A percentile compares a stretch with the other conserved stretches of the same genome.
Evolutionary conservation across 2,329 filamentous ascomycete genomes (phyloP).

Genomic region (Trichoderma cornu-damae): DNA sequence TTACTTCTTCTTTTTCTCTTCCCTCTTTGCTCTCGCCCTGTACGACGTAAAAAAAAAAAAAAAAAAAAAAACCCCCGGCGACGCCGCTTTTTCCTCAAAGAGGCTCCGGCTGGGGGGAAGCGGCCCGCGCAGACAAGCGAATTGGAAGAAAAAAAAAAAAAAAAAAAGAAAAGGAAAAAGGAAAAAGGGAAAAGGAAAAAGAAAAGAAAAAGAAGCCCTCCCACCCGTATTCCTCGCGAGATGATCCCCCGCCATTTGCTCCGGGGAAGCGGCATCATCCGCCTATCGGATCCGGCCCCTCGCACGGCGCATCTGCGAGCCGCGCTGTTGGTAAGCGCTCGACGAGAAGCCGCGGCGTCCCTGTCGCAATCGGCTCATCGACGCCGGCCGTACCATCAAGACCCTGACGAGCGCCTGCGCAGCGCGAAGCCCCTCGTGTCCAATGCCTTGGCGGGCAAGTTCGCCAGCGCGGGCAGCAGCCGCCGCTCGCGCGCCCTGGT

Average conservation of each 20-base stretch:
- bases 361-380: slow-evolving; percentile 23
- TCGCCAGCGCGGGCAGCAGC: slow-evolving; percentile 27
- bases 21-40: neutral
- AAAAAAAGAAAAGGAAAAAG: no score
- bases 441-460: slow-evolving; percentile 24
- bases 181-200: no score
- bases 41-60: no score
- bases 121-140: neutral
- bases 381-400: slow-evolving; percentile 19
- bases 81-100: slow-evolving; percentile 9
- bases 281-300: neutral
- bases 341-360: slow-evolving; percentile 13
- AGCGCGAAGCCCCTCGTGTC: slow-evolving; percentile 33
- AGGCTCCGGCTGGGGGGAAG: slow-evolving; percentile 18
- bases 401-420: slow-evolving; percentile 28
- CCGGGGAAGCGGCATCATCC: slow-evolving; percentile 3
- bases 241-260: slow-evolving; percentile 8
- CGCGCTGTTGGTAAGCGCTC: neutral
- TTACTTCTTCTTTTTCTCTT: no score
- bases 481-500: slow-evolving; percentile 36
- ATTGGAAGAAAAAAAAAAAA: neutral
- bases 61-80: slow-evolving; percentile 8
- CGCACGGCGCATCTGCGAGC: neutral
- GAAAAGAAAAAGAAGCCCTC: neutral
- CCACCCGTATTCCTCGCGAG: neutral